phyloP scores from a whole-genome alignment of 352 stramenopile genomes.

The Plasmopara halstedii region DNA sequence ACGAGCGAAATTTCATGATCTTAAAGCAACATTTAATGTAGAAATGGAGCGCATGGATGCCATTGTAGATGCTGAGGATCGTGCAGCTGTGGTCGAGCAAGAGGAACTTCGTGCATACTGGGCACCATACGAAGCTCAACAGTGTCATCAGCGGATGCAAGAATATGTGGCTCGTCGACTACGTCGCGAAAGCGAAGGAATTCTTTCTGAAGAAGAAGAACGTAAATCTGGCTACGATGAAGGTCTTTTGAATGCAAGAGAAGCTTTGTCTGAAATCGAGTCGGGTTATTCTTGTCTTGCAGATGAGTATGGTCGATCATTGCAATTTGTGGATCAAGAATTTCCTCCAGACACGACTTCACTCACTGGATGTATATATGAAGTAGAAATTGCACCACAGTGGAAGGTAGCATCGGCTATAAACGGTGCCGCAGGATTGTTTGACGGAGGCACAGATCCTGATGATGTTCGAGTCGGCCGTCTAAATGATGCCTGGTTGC shows the following conservation, averaged over 20 bases:
- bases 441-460: conserved; percentile 88
- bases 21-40: conserved; percentile 83
- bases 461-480: conserved; percentile 81
- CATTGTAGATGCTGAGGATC: conserved; percentile 72
- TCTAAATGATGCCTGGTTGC: conserved; percentile 85
- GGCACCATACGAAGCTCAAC: conserved; percentile 50
- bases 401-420: conserved; percentile 86
- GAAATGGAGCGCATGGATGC: conserved; percentile 77
- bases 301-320: conserved; percentile 63
- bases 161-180: conserved; percentile 70
- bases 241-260: conserved; percentile 67
- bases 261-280: conserved; percentile 82
- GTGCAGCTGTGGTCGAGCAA: conserved; percentile 37
- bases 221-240: conserved; percentile 47
- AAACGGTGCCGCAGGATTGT: conserved; percentile 83
- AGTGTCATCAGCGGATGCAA: conserved; percentile 63
- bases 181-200: conserved; percentile 59
- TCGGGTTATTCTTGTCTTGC: conserved; percentile 69
- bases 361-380: conserved; percentile 50
- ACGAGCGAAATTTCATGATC: conserved; percentile 77
- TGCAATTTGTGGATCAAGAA: conserved; percentile 86
- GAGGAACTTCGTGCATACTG: conserved; percentile 45
- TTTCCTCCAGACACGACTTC: conserved; percentile 80
- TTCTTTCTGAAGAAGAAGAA: conserved; percentile 32
- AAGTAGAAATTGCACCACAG: conserved; percentile 38